Conservation (phyloP, 495 filamentous ascomycete genomes). For the Penicilliopsis zonata region DNA sequence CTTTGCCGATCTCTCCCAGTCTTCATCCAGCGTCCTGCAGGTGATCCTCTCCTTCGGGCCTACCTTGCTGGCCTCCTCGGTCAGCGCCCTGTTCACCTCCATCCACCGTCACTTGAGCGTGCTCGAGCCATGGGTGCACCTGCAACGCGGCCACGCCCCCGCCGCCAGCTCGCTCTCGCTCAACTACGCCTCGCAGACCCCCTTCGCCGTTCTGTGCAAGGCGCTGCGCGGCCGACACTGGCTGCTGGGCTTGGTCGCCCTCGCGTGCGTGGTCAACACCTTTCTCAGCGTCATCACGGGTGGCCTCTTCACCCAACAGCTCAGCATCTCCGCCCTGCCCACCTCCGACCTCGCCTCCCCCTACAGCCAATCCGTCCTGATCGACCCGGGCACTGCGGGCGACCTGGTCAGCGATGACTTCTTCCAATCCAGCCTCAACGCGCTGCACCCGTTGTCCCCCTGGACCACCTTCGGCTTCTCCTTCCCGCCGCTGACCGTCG, state of each 20-base stretch:
- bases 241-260: constrained; percentile 19
- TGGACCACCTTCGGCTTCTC: constrained; percentile 26
- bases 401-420: constrained; percentile 30
- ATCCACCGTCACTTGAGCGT: constrained; percentile 29
- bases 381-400: constrained; percentile 21
- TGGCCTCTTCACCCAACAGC: constrained; percentile 25
- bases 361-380: constrained; percentile 23
- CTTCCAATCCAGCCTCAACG: constrained; percentile 29
- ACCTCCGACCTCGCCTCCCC: constrained; percentile 16
- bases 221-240: constrained; percentile 18
- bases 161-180: constrained; percentile 19
- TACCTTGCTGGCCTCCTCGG: constrained; percentile 24
- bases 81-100: constrained; percentile 24
- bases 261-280: constrained; percentile 25
- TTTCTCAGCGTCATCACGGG: constrained; percentile 23
- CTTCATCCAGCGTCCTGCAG: constrained; percentile 23
- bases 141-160: constrained; percentile 25
- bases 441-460: constrained; percentile 22
- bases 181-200: constrained; percentile 29
- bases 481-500: constrained; percentile 20
- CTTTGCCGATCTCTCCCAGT: constrained; percentile 24
- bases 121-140: constrained; percentile 33
- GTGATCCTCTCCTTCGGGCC: constrained; percentile 26
- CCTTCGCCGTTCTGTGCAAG: constrained; percentile 21
- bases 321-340: constrained; percentile 16